These are phyloP conservation scores for Henningerozyma blattae DNA, from an alignment of 805 yeast species.

Conservation along the genomic window DNA sequence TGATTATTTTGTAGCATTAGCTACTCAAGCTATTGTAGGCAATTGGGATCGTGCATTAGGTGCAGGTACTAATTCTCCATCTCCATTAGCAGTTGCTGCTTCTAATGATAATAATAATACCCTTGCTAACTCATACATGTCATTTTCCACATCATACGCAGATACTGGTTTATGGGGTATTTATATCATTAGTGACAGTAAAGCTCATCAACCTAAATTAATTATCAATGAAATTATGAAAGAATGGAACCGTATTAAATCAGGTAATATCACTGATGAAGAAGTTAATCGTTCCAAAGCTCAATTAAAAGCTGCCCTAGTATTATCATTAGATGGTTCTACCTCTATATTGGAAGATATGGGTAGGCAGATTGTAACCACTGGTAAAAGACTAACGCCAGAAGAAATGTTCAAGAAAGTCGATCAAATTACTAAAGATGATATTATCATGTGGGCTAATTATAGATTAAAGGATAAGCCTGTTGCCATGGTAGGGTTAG, in stretches of 20 bases:
- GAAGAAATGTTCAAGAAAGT: slow-evolving; percentile 47
- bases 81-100: slow-evolving; percentile 57
- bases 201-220: slow-evolving; percentile 48
- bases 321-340: slow-evolving; percentile 84
- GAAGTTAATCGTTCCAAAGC: slow-evolving; percentile 94
- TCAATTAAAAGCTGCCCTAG: slow-evolving; percentile 83
- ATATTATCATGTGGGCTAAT: slow-evolving; percentile 81
- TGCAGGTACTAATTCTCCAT: slow-evolving; percentile 70
- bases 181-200: slow-evolving; percentile 72
- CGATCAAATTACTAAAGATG: slow-evolving; percentile 63
- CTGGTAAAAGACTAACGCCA: slow-evolving; percentile 51
- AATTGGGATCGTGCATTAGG: slow-evolving; percentile 95
- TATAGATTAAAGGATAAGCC: slow-evolving; percentile 68
- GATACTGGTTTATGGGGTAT: slow-evolving; percentile 98
- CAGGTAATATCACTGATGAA: slow-evolving; percentile 63
- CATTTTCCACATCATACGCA: slow-evolving; percentile 92
- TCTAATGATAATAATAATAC: slow-evolving; percentile 35
- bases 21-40: slow-evolving; percentile 93
- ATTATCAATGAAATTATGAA: slow-evolving; percentile 63
- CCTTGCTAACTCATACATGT: slow-evolving; percentile 88
- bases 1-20: slow-evolving; percentile 89
- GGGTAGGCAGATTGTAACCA: slow-evolving; percentile 92
- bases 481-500: slow-evolving; percentile 83
- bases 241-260: slow-evolving; percentile 82
- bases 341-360: slow-evolving; percentile 96